Base-by-base conservation (phyloP, 2,329 filamentous ascomycete species). In the Mycosphaerella arachidis region DNA sequence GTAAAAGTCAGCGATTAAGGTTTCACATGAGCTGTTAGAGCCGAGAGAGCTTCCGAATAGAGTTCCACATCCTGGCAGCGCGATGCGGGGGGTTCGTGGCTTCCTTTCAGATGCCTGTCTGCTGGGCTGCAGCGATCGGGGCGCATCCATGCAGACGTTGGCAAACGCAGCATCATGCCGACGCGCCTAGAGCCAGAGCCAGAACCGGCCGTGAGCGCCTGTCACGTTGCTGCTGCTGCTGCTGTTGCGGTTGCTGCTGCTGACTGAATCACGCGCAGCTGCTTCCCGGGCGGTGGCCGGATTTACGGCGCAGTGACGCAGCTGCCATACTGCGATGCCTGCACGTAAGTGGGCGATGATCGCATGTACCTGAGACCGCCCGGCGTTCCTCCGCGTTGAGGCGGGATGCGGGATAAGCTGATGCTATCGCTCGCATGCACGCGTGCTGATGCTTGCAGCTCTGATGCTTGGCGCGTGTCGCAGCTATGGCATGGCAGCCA, bases 1-100 rank as follows among this genome's bases (percentile, higher is more conserved):
- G 56, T 40, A 53, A 60, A 59, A 57, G 61, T 63, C 57, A 63
- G 61, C 54, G 35, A 53, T 51, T 46, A 52, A 51, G 33, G 52
- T 56, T 56, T 53, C 50, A 35, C n/a, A 35, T 52, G 50, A 52
- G 30, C 48, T 52, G 20, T 10, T 20, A 27, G 20, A 27, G 13
- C 46, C 50, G 27, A 52, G 40, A 43, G 40, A 43, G 24, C 35
- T 43, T 13, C 27, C n/a, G 46, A 8, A 54, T 59, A 50, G 57
- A 55, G 57, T 59, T 59, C 52, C 46, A 40, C 37, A 55, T 55
- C 37, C 37, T 55, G 27, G 53, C 37, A 9, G 7, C 37, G 20
- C 10, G 30, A 31, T 31, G 24, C 27, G 27, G 27, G 50, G 24
- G 30, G 18, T n/a, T 7, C 6, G 18, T 24, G 24, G 24, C 24